Evolutionary conservation across 805 yeast genomes (phyloP), one percentile per base, ranked within the genome.

Genomic region (Cyberlindnera misumaiensis): DNA sequence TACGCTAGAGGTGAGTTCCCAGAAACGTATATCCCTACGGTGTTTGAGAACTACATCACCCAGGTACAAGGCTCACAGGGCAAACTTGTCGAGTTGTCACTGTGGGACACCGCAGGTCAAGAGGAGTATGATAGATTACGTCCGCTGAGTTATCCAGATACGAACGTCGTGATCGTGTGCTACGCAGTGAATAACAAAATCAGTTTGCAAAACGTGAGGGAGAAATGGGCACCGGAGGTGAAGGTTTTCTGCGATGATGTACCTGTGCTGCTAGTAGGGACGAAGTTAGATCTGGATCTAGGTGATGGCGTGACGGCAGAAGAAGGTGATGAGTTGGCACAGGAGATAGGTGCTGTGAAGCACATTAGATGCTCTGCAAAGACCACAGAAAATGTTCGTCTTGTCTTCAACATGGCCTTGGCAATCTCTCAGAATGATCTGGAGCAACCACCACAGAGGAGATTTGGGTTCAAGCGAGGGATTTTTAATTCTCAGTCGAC

Each of bases 41-140:
- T 86, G 22, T 84, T 86, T 62, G 94, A 84, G 47, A 84, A 83
- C 58, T 83, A 83, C 55, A 76, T 77, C 11, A 73, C 83, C 8
- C 70, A 69, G 29, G 74, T 81, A 3, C 58, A 54, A 28, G 65
- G 70, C 2, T 64, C 72, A 0, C 72, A 73, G 5, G 63, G 65
- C 20, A 72, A 75, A 50, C 47, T 59, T n/a, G 68, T 82, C 15
- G 88, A 81, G 52, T 60, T 86, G 47, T 84, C 86, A 1, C 59
- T 85, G 24, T 85, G 94, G 94, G 96, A 86, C 56, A 84, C 95
- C 1, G 95, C 95, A 0, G 93, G 95, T 3, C 93, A 84, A 60
- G 94, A 85, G 59, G 93, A 83, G 57, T 84, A 83, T 54, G 89
- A 81, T 55, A 65, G 95, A 38, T 63, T 85, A 40, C 67, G 96